These are phyloP conservation scores for Actinomortierella ambigua DNA, from an alignment of 371 early-diverging fungal genomes.

Conservation along the genomic window DNA sequence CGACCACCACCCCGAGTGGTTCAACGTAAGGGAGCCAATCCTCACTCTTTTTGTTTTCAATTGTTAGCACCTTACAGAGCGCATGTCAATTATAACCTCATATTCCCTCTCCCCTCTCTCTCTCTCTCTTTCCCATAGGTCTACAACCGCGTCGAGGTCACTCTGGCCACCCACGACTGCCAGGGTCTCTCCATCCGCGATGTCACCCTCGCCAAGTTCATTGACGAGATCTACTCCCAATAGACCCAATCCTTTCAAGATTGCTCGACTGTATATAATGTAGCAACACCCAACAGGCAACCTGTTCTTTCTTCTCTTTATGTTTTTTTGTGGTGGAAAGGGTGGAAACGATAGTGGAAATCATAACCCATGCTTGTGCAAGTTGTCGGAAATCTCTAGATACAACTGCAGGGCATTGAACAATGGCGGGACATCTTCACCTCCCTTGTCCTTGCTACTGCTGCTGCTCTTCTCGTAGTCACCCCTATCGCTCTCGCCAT, in stretches of 20 bases:
- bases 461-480: no score
- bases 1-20: conserved; percentile 97
- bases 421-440: conserved; percentile 12
- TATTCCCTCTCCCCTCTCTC: not conserved
- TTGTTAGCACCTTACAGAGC: not conserved
- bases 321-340: not conserved
- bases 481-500: conserved; percentile 4
- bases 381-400: conserved; percentile 39
- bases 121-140: conserved; percentile 50
- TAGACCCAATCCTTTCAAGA: conserved; percentile 15
- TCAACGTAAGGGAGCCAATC: conserved; percentile 77
- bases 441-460: not conserved
- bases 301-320: not conserved
- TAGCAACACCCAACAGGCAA: not conserved
- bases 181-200: conserved; percentile 82
- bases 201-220: conserved; percentile 78
- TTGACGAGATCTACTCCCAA: conserved; percentile 54
- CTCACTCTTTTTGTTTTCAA: not conserved
- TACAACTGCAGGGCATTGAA: conserved; percentile 44
- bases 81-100: not conserved
- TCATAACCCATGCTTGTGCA: conserved; percentile 24
- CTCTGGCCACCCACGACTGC: conserved; percentile 90
- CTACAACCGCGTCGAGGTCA: conserved; percentile 90
- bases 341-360: not conserved
- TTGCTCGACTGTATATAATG: not conserved